Percentiles rank a stretch among this genome's conserved stretches.
phyloP scores from a whole-genome alignment of 2,329 filamentous ascomycete species.

The Truncatella angustata region DNA sequence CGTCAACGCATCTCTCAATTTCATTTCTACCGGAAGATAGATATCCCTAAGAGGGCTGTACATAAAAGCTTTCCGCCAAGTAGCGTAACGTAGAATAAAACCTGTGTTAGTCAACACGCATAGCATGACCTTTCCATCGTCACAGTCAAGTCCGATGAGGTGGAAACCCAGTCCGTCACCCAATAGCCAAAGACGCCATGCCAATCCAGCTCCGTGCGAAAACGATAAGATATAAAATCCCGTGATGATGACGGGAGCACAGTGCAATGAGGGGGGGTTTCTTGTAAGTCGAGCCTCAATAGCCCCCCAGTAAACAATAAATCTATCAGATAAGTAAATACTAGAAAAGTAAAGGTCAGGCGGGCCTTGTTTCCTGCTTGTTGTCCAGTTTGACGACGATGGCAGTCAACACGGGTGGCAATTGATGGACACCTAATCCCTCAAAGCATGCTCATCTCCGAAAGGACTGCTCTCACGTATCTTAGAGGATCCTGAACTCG shows the following conservation, averaged over 20 bases:
- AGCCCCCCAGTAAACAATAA: constrained; percentile 6
- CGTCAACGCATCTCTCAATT: not conserved
- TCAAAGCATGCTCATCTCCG: constrained; percentile 30
- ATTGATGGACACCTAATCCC: constrained; percentile 18
- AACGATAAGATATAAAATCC: not conserved
- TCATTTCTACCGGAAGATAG: constrained; percentile 3
- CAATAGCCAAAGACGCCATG: constrained; percentile 6
- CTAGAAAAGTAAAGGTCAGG: constrained; percentile 7
- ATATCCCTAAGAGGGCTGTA: not conserved
- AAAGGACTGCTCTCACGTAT: constrained; percentile 27
- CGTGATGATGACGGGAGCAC: constrained; percentile 2
- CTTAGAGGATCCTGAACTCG: constrained; percentile 15
- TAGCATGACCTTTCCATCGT: constrained; percentile 1
- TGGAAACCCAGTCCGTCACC: not conserved
- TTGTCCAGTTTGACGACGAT: constrained; percentile 6
- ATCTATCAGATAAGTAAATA: constrained; percentile 7
- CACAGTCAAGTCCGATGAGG: not conserved
- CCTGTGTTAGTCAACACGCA: not conserved
- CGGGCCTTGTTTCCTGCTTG: not conserved
- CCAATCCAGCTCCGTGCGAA: constrained; percentile 6
- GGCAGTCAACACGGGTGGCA: not conserved
- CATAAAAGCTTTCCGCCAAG: constrained; percentile 2
- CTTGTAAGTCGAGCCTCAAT: no score
- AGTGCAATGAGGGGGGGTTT: not conserved
- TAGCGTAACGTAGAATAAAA: constrained; percentile 6